Conservation (phyloP, 345 rosid genomes). For the Carallia brachiata region DNA sequence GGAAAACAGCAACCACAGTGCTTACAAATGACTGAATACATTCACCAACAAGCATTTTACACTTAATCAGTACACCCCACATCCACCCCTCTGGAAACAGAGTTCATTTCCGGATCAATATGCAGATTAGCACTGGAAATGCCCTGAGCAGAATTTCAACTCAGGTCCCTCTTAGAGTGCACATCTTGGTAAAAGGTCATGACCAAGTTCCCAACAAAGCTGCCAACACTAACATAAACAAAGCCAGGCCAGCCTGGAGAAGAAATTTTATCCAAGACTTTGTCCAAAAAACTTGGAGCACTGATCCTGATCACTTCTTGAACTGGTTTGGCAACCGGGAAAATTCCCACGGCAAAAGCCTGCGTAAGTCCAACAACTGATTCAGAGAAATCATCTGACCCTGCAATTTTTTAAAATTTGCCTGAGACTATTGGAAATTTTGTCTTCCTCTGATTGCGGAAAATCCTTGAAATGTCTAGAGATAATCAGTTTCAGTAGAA, state of each 20-base stretch:
- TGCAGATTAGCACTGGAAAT: background rate
- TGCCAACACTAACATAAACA: constrained; percentile 67
- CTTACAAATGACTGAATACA: constrained; percentile 68
- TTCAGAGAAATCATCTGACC: constrained; percentile 55
- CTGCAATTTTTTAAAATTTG: constrained; percentile 64
- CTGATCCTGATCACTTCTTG: constrained; percentile 15
- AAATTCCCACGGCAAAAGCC: constrained; percentile 51
- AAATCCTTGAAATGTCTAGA: constrained; percentile 54
- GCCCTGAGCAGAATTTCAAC: background rate
- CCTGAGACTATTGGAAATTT: constrained; percentile 63
- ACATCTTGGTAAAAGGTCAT: constrained; percentile 32
- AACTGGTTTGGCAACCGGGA: constrained; percentile 39
- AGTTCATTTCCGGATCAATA: constrained; percentile 14
- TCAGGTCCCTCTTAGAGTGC: background rate
- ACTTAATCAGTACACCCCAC: constrained; percentile 42
- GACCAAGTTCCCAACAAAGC: constrained; percentile 66
- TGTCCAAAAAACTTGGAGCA: constrained; percentile 41
- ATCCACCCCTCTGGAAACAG: constrained; percentile 36
- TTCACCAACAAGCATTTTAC: constrained; percentile 56
- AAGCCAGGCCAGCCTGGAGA: constrained; percentile 61
- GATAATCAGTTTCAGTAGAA: constrained; percentile 54
- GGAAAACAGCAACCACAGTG: constrained; percentile 66
- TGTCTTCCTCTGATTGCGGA: constrained; percentile 61
- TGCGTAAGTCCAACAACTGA: constrained; percentile 43
- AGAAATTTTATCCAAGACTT: constrained; percentile 51